These are phyloP conservation scores for Claviceps purpurea DNA, from an alignment of 2,329 filamentous ascomycete species.

Conservation along the genomic window DNA sequence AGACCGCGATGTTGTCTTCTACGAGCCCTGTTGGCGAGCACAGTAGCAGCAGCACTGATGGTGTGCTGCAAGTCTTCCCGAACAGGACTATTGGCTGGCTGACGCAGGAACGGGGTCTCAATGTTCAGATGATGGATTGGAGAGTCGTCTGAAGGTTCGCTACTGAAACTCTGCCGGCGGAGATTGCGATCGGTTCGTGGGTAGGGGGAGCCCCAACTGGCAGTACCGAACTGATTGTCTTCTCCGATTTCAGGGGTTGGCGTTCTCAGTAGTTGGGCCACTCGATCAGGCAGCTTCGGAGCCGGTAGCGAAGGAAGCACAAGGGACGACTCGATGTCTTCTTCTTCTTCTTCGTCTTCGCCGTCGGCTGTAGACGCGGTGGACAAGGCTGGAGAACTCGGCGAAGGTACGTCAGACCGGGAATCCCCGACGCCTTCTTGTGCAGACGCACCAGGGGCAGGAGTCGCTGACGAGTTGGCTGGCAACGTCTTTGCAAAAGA, in stretches of 20 bases:
- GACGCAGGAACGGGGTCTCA: conserved; percentile 47
- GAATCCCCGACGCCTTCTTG: conserved; percentile 38
- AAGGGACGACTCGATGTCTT: conserved; percentile 42
- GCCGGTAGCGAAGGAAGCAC: conserved; percentile 44
- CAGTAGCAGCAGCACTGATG: conserved; percentile 43
- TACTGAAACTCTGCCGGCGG: conserved; percentile 40
- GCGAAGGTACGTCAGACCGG: conserved; percentile 23
- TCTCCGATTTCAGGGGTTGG: conserved; percentile 25
- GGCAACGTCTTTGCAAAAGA: conserved; percentile 42
- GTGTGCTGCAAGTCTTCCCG: conserved; percentile 17
- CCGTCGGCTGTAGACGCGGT: conserved; percentile 48
- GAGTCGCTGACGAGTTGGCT: conserved; percentile 31
- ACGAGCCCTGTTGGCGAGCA: conserved; percentile 49
- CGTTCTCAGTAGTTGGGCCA: conserved; percentile 41
- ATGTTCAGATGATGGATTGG: conserved; percentile 49
- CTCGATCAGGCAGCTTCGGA: conserved; percentile 43
- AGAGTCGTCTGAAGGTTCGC: conserved; percentile 45
- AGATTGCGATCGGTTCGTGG: conserved; percentile 46
- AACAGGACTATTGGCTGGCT: conserved; percentile 28
- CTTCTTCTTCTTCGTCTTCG: conserved; percentile 25
- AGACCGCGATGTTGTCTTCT: conserved; percentile 48
- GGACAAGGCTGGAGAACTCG: conserved; percentile 46
- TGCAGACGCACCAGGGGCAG: conserved; percentile 47
- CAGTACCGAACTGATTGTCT: conserved; percentile 45
- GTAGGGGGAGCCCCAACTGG: conserved; percentile 89